Evolutionary conservation across 2,329 filamentous ascomycete genomes (phyloP), one percentile per base, ranked within the genome.

Genomic region (Septoria petroselini): DNA sequence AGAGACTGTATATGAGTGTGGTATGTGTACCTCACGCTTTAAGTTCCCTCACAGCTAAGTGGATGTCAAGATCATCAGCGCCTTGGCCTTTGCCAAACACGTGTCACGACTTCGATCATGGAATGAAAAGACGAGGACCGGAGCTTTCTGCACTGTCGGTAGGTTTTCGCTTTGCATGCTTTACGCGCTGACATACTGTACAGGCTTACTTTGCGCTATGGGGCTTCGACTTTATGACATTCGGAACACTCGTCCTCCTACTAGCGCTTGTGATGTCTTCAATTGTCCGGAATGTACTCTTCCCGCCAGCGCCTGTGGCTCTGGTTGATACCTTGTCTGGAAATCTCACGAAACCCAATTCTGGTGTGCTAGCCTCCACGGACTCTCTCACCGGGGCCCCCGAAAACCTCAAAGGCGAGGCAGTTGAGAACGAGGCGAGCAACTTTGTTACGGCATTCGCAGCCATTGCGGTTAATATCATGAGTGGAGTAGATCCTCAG

Each of bases 311-410:
- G 8, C 49, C 49, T 12, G 17, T 52, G 2, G 31, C 49, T 5
- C 15, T 52, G 14, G 49, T 52, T n/a, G 37, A 27, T 11, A 39
- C 17, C 25, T 11, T 35, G 14, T 38, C 33, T 18, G 49, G 49
- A 12, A 35, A 30, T 17, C 18, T 52, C 7, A 38, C 41, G 7
- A 48, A 48, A 17, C 49, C 49, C 2, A 47, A 40, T 9, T 33
- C 49, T 33, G 49, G 49, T 7, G 25, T 52, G 6, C 42, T 52
- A 3, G 49, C 19, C 25, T 41, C 42, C 11, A 15, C 18, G 6
- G 49, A 52, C 30, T 45, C 40, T 21, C n/a, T 41, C 18, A 52
- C 49, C 7, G 49, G 49, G 6, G 49, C 49, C 11, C 49, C 49
- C 3, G 42, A 52, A 34, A 40, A 52, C 19, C 25, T 39, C 29